A percentile compares a stretch with the other conserved stretches of the same genome.
Conservation (phyloP, 768 basidiomycete species). For the Lactarius pseudohatsudake region DNA sequence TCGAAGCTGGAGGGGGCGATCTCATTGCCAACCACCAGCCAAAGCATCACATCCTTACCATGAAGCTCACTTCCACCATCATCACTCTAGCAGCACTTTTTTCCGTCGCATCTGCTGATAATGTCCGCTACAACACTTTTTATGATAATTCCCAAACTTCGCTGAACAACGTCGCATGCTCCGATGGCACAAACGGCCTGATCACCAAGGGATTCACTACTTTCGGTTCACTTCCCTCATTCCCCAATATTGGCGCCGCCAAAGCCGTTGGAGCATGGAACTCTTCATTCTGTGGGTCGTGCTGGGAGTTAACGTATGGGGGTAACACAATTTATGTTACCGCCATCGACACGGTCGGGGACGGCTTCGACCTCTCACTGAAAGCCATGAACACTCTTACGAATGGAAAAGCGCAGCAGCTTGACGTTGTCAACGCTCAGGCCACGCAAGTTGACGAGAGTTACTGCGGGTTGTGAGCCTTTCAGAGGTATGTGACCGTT, state of each 20-base stretch:
- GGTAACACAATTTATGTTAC: conserved; percentile 29
- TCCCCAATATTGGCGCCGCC: conserved; percentile 31
- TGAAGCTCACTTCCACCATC: background rate
- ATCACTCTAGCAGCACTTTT: background rate
- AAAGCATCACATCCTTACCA: background rate
- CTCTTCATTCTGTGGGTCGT: conserved; percentile 25
- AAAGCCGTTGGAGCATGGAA: conserved; percentile 35
- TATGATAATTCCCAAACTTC: conserved; percentile 20
- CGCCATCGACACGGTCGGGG: conserved; percentile 34
- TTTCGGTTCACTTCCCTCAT: conserved; percentile 26
- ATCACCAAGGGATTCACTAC: conserved; percentile 27
- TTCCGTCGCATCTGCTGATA: background rate
- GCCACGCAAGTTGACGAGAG: conserved; percentile 2
- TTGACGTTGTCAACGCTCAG: background rate
- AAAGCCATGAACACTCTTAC: conserved; percentile 58
- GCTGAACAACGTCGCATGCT: conserved; percentile 28
- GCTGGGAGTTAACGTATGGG: conserved; percentile 33
- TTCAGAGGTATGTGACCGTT: background rate
- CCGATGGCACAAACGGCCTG: conserved; percentile 30
- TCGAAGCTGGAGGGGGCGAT: background rate
- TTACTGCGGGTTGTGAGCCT: background rate
- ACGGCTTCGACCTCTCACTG: conserved; percentile 50
- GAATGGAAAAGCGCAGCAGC: conserved; percentile 1
- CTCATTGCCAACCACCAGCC: background rate
- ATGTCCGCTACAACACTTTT: conserved; percentile 9